phyloP scores from a whole-genome alignment of 2,329 filamentous ascomycete species.

The Penicillium sp. region DNA sequence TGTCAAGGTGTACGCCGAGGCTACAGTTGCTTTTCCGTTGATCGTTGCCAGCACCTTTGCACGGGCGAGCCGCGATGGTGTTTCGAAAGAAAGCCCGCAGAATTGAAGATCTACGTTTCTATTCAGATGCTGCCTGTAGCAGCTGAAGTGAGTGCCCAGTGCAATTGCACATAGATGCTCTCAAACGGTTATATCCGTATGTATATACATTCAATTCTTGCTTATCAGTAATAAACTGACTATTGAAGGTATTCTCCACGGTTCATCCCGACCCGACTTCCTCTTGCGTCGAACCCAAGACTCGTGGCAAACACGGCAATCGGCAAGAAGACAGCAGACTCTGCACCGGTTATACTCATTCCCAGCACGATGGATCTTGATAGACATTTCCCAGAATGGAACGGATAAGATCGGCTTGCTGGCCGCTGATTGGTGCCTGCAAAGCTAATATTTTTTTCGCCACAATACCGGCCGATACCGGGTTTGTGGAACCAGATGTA shows the following conservation, averaged over 20 bases:
- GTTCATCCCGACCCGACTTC: no score
- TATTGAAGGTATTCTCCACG: no score
- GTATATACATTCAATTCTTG: no score
- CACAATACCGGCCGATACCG: slow-evolving; percentile 8
- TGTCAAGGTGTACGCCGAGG: slow-evolving; percentile 78
- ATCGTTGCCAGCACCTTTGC: slow-evolving; percentile 66
- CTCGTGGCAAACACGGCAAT: neutral
- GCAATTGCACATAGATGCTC: no score
- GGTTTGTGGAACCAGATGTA: neutral
- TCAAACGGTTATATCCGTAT: no score
- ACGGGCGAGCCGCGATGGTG: slow-evolving; percentile 25
- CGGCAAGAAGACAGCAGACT: neutral
- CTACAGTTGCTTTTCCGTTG: slow-evolving; percentile 63
- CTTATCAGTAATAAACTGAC: no score
- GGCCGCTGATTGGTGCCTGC: neutral
- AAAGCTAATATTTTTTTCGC: neutral
- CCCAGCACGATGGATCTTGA: no score
- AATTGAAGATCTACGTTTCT: no score
- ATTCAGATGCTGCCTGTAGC: no score
- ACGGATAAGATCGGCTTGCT: neutral
- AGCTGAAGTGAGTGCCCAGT: no score
- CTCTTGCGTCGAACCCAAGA: no score
- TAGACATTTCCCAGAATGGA: neutral
- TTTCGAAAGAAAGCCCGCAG: neutral
- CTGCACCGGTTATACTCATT: no score